Evolutionary conservation across 179 eudicot species (phyloP).

Genomic region (Silene coronaria): DNA sequence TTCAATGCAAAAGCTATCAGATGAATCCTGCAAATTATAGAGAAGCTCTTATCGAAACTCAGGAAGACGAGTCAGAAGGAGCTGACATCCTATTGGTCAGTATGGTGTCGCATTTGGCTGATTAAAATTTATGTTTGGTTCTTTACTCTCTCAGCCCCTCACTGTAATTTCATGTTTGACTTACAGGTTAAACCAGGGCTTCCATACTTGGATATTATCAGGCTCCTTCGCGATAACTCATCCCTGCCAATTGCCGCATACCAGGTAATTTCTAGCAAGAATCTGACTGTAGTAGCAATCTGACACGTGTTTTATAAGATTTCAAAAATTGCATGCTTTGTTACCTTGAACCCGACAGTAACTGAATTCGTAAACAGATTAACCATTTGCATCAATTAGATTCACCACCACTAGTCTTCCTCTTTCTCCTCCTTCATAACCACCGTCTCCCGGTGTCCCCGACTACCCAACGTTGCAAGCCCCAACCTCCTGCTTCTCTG

Average conservation of each 20-base stretch:
- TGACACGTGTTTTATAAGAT: neutral
- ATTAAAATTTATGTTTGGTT: neutral
- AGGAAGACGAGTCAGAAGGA: slow-evolving; percentile 90
- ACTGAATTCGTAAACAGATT: too few relatives aligned
- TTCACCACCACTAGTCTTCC: too few relatives aligned
- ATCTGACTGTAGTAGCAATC: neutral
- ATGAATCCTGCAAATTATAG: slow-evolving; percentile 98
- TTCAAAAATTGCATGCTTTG: neutral
- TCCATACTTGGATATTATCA: slow-evolving; percentile 84
- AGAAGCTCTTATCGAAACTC: slow-evolving; percentile 79
- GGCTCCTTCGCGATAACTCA: slow-evolving; percentile 80
- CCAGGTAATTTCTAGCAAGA: slow-evolving; percentile 49
- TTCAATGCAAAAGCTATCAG: slow-evolving; percentile 56
- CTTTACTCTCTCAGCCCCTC: neutral
- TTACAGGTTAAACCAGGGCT: slow-evolving; percentile 87
- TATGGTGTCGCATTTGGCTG: slow-evolving; percentile 19
- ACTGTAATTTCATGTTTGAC: neutral
- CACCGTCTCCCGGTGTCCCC: neutral
- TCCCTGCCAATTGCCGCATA: slow-evolving; percentile 93
- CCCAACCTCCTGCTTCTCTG: neutral
- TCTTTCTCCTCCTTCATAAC: neutral
- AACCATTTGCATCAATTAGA: neutral
- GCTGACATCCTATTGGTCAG: slow-evolving; percentile 95
- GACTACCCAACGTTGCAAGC: neutral
- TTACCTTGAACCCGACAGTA: neutral